Evolutionary conservation across 495 filamentous ascomycete species (phyloP), one percentile per base, ranked within the genome.

Genomic region (Penicillium diatomitis): DNA sequence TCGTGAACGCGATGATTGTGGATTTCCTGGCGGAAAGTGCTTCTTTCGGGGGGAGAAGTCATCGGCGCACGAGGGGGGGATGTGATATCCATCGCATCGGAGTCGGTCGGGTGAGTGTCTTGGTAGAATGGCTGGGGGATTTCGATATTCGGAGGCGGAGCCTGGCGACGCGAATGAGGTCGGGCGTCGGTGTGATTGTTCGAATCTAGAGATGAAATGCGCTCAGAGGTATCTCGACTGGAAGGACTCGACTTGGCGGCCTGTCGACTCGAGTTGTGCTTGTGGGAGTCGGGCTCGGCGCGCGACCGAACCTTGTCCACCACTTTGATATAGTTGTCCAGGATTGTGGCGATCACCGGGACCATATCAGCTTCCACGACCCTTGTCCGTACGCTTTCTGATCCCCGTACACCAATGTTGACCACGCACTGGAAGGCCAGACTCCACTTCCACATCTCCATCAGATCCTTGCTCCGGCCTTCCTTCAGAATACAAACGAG

Each of bases 391-490:
- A 98, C 92, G 50, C 74, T 80, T 68, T 98, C 92, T 4, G 92
- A 95, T 48, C 92, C 92, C 48, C 92, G 81, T 54, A 98, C 92
- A 28, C 92, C 92, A 61, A 98, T 96, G 65, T 98, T 98, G 62
- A 97, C 90, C 32, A 96, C 90, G 65, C 94, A 97, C 62, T 97
- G 92, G 61, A 98, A 96, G 38, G 92, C 92, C 45, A 98, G 76
- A 61, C 96, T 98, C 92, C 92, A 98, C 73, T 97, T 97, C 94
- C 92, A 98, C 86, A 94, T 94, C 62, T 95, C 90, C 90, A 96
- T 96, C 83, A 96, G 81, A 65, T 97, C 90, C 72, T 89, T 89
- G 62, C 87, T 95, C 64, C 90, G 78, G 53, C 92, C 92, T 66
- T 92, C 86, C 70, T 98, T 98, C 61, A 98, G 80, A 63, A 98